Base-by-base conservation (phyloP, 192 early-diverging fungal species). In the Coemansia sp. region DNA sequence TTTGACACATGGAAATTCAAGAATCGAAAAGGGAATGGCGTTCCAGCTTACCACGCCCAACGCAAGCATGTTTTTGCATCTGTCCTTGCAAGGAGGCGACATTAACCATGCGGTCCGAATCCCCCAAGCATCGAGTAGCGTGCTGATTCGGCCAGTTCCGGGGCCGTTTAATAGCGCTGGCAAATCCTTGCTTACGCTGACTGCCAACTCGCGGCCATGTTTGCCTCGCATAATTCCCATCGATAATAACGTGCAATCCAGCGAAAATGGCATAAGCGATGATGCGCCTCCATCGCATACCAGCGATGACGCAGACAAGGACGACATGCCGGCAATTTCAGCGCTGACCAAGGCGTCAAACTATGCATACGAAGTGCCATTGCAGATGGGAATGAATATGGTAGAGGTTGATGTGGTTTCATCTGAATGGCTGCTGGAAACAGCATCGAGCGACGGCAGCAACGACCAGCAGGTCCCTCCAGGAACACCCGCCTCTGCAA, bases 381-480 rank as follows among this genome's bases (percentile, higher is more conserved):
- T 77, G 14, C 55, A 57, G n/a, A 13, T 30, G 2, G 73, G 73
- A 6, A 55, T 66, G 61, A 76, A 76, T 47, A 36, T 62, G 14
- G 28, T 76, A 1, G 62, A 66, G 19, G 59, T 70, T 9, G 73
- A 76, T 44, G 59, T 58, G n/a, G 31, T 61, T 20, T 59, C 52
- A 3, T 16, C 50, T 2, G 73, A 76, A 44, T 76, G 73, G 73
- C 44, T 40, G 15, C 47, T 63, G 1, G 67, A 66, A 4, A 15
- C 52, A 11, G 38, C 60, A 26, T 26, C 61, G 28, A 40, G 40
- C 42, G 73, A 76, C 5, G 31, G 37, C 48, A 20, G 44, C 41
- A 26, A 26, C 23, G 73, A 76, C 56, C 73, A 76, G 58, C 73
- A 70, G 39, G 73, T 76, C 14, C 73, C 73, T 14, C 73, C 73